These are phyloP conservation scores for Colletotrichum sidae DNA, from an alignment of 2,329 filamentous ascomycete species.

Conservation along the genomic window DNA sequence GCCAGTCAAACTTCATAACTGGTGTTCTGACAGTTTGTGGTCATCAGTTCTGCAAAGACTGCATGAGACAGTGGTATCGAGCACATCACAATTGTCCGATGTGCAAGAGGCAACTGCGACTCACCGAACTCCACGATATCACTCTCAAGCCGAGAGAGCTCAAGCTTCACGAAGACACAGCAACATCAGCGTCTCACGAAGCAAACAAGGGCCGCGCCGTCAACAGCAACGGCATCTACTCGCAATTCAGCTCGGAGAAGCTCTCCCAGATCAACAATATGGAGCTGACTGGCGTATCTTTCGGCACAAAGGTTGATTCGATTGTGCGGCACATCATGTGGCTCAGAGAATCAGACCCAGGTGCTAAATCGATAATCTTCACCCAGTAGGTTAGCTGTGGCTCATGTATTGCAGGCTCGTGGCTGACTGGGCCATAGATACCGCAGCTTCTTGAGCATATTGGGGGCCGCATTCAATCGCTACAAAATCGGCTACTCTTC, in stretches of 20 bases:
- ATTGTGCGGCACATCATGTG: conserved; percentile 84
- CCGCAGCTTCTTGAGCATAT: conserved; percentile 80
- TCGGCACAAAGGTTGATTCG: conserved; percentile 91
- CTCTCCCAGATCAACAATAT: conserved; percentile 86
- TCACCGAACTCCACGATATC: conserved; percentile 84
- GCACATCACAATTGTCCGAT: conserved; percentile 82
- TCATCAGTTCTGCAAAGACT: conserved; percentile 92
- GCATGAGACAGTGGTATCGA: conserved; percentile 82
- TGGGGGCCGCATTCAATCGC: conserved; percentile 75
- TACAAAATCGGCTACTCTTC: conserved; percentile 81
- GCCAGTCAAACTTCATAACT: conserved; percentile 79
- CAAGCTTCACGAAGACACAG: conserved; percentile 64
- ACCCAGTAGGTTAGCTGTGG: conserved; percentile 68
- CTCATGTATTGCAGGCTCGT: neutral
- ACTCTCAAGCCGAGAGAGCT: conserved; percentile 83
- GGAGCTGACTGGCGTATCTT: conserved; percentile 78
- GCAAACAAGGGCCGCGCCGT: conserved; percentile 1
- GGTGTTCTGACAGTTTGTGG: conserved; percentile 89
- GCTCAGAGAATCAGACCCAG: conserved; percentile 85
- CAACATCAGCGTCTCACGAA: conserved; percentile 18
- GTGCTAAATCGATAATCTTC: conserved; percentile 93
- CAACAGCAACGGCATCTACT: conserved; percentile 73
- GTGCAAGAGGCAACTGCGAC: conserved; percentile 78
- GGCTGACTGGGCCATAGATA: conserved; percentile 56
- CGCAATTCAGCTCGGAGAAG: conserved; percentile 76